Conservation (phyloP, 73 alveolate genomes). For the Tetrahymena borealis region DNA sequence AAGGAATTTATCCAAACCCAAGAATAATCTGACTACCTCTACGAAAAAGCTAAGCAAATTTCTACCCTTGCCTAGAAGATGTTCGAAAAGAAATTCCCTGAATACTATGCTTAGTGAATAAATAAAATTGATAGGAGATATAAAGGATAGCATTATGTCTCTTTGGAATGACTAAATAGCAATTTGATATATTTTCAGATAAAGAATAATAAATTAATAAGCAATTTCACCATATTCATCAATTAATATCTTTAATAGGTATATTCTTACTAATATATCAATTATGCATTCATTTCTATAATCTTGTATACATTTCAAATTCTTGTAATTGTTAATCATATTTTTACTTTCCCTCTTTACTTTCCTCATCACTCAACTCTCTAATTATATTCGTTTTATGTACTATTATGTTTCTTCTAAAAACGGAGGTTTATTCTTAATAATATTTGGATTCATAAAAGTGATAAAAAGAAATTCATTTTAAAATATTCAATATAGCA, state of each 20-base stretch:
- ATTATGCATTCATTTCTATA: background rate
- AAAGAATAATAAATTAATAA: background rate
- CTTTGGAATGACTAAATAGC: background rate
- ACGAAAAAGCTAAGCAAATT: background rate
- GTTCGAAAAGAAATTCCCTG: slow-evolving; percentile 1
- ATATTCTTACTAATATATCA: too few relatives aligned
- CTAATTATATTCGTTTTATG: background rate
- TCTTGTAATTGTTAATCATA: background rate
- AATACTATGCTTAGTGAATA: background rate
- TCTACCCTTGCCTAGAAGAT: background rate
- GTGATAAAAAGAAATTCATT: too few relatives aligned
- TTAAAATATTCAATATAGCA: too few relatives aligned
- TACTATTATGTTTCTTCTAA: background rate
- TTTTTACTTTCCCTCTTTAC: background rate
- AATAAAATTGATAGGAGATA: background rate
- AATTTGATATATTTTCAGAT: background rate
- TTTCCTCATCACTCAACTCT: background rate
- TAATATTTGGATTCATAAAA: too few relatives aligned
- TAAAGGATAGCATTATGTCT: background rate
- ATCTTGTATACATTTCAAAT: background rate
- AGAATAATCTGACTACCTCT: background rate
- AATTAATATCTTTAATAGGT: too few relatives aligned
- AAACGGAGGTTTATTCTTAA: background rate
- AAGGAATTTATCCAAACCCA: background rate
- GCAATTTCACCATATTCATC: too few relatives aligned